These are phyloP conservation scores for Phytophthora sp. DNA, from an alignment of 352 stramenopile genomes.

Conservation along the genomic window DNA sequence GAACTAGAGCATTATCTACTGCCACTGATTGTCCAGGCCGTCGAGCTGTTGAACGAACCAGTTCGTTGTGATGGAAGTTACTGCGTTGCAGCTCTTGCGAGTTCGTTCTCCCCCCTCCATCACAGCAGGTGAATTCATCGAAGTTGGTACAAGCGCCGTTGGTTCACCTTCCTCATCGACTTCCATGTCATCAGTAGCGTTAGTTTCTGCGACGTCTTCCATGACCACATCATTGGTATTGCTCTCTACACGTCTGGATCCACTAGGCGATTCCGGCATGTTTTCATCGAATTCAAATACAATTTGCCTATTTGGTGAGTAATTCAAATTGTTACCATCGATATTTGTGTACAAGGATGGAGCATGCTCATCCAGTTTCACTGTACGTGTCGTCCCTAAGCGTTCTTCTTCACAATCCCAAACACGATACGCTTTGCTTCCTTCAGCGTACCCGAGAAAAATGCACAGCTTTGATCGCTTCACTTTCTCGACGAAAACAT, in stretches of 20 bases:
- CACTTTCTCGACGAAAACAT: slow-evolving; percentile 16
- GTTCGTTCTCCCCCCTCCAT: neutral
- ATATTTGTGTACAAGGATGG: neutral
- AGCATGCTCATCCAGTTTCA: neutral
- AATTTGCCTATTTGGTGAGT: too few species aligned
- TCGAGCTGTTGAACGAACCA: too few species aligned
- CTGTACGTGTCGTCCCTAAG: neutral
- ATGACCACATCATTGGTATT: neutral
- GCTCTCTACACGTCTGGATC: neutral
- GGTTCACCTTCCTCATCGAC: neutral
- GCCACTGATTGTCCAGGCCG: too few species aligned
- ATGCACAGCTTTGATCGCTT: slow-evolving; percentile 17
- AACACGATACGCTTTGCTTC: slow-evolving; percentile 9
- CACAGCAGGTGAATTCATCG: neutral
- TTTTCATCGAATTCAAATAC: too few species aligned
- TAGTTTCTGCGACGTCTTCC: neutral
- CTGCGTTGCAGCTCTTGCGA: too few species aligned
- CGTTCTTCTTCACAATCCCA: slow-evolving; percentile 4
- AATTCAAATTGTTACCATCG: too few species aligned
- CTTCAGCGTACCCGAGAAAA: slow-evolving; percentile 12
- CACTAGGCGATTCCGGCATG: too few species aligned
- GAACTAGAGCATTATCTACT: too few species aligned
- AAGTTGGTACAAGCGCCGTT: neutral
- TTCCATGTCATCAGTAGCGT: neutral
- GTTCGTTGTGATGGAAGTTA: too few species aligned